Evolutionary conservation across 2,329 filamentous ascomycete genomes (phyloP), one percentile per base, ranked within the genome.

Genomic region (Ramularia collo-cygni): DNA sequence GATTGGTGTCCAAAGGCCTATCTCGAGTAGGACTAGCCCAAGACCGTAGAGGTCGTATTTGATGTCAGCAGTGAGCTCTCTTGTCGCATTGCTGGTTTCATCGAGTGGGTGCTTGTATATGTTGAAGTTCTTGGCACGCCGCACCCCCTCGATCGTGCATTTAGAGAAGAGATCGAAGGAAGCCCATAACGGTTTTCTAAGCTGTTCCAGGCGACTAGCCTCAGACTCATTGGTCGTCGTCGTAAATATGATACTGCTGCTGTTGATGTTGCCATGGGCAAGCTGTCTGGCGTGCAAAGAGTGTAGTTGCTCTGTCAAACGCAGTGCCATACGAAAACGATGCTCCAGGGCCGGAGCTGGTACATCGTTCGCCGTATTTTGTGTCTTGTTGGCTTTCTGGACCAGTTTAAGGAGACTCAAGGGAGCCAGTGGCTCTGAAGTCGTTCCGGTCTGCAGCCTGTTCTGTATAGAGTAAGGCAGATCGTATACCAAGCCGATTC

Each of bases 401-500:
- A 72, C 59, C 13, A 72, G 56, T 43, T 63, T 68, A n/a, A 70
- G 59, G 4, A 73, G 58, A 27, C 67, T 71, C 12, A 64, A 58
- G 18, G 68, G 67, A 4, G 43, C 45, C n/a, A 56, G 53, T 13
- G 40, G 41, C 28, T 56, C 48, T 1, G 50, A 33, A 9, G 19
- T 53, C 38, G 34, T 61, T 57, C 8, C 77, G 67, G 47, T 73
- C 69, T 37, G 60, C 38, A 47, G 35, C 13, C 61, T 60, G 8
- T 62, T 62, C 45, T 66, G 64, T 9, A 68, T 60, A 7, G 61
- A 62, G 1, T 75, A 70, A 2, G 84, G 84, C 19, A 89, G 76
- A 35, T 83, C 79, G 53, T 86, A 90, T 8, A 90, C 74, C 8
- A 90, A 68, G 4, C 84, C 85, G 38, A 87, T 76, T 8, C 85